phyloP scores from a whole-genome alignment of 345 rosid genomes.

The Acer campestre region DNA sequence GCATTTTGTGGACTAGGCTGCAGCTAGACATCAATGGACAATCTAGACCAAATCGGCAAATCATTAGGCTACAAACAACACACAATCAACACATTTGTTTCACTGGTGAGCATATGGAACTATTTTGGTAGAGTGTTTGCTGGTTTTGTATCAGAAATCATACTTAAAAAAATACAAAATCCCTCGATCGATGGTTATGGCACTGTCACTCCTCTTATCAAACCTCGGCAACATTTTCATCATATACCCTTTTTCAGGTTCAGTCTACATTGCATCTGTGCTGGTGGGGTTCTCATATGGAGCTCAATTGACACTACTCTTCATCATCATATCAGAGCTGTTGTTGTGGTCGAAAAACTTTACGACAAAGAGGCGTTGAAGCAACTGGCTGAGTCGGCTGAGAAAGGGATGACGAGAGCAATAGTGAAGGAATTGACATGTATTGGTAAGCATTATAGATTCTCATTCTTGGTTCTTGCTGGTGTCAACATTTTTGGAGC shows the following conservation, averaged over 20 bases:
- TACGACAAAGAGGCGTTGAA: slow-evolving; percentile 55
- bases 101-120: slow-evolving; percentile 70
- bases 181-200: slow-evolving; percentile 49
- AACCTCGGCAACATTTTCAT: slow-evolving; percentile 50
- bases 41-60: slow-evolving; percentile 61
- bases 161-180: slow-evolving; percentile 42
- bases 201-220: slow-evolving; percentile 45
- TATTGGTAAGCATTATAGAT: slow-evolving; percentile 44
- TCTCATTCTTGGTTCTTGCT: slow-evolving; percentile 55
- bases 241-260: slow-evolving; percentile 39
- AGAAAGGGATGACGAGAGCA: slow-evolving; percentile 28
- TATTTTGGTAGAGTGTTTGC: slow-evolving; percentile 54
- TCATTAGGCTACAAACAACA: slow-evolving; percentile 52
- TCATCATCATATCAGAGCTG: slow-evolving; percentile 57
- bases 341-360: slow-evolving; percentile 47
- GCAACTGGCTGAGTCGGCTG: slow-evolving; percentile 43
- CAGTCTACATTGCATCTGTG: slow-evolving; percentile 52
- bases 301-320: slow-evolving; percentile 56
- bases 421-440: slow-evolving; percentile 42
- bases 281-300: slow-evolving; percentile 58
- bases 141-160: slow-evolving; percentile 52
- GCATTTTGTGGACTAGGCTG: slow-evolving; percentile 63
- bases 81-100: slow-evolving; percentile 49
- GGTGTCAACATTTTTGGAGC: slow-evolving; percentile 52
- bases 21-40: slow-evolving; percentile 60